Evolutionary conservation across 352 stramenopile genomes (phyloP).

Genomic region (Phytophthora citrophthora): DNA sequence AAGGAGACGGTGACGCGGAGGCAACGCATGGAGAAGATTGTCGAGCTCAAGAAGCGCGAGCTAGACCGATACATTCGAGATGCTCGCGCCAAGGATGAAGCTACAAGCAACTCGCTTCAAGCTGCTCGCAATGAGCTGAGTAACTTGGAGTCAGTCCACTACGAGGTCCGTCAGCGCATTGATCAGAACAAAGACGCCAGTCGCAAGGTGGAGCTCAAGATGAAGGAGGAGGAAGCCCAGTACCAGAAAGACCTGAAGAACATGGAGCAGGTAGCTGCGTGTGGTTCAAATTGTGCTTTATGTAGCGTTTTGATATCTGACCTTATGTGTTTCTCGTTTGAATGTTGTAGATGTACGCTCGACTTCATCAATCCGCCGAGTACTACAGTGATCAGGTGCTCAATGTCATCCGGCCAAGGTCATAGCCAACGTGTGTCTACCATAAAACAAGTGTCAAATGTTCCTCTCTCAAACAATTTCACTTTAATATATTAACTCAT

Average conservation of each 20-base stretch:
- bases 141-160: slow-evolving; percentile 58
- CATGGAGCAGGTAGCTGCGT: slow-evolving; percentile 55
- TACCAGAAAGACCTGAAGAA: slow-evolving; percentile 73
- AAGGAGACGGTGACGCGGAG: slow-evolving; percentile 67
- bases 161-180: slow-evolving; percentile 62
- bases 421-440: slow-evolving; percentile 14
- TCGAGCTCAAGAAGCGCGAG: slow-evolving; percentile 75
- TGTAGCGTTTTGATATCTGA: slow-evolving; percentile 7
- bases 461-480: not conserved
- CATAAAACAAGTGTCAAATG: slow-evolving; percentile 5
- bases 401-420: slow-evolving; percentile 45
- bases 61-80: slow-evolving; percentile 76
- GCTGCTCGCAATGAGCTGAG: slow-evolving; percentile 58
- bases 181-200: slow-evolving; percentile 49
- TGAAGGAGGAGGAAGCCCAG: slow-evolving; percentile 66
- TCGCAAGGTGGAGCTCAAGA: slow-evolving; percentile 70
- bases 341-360: slow-evolving; percentile 64
- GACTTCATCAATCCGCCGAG: slow-evolving; percentile 63
- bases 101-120: slow-evolving; percentile 59
- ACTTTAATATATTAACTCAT: slow-evolving; percentile 34
- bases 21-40: slow-evolving; percentile 73
- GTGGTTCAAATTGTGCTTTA: not conserved
- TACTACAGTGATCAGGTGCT: slow-evolving; percentile 77
- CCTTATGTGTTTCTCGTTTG: slow-evolving; percentile 1
- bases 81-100: slow-evolving; percentile 64